Evolutionary conservation across 2,329 filamentous ascomycete species (phyloP).

Genomic region (Sclerotinia nivalis): DNA sequence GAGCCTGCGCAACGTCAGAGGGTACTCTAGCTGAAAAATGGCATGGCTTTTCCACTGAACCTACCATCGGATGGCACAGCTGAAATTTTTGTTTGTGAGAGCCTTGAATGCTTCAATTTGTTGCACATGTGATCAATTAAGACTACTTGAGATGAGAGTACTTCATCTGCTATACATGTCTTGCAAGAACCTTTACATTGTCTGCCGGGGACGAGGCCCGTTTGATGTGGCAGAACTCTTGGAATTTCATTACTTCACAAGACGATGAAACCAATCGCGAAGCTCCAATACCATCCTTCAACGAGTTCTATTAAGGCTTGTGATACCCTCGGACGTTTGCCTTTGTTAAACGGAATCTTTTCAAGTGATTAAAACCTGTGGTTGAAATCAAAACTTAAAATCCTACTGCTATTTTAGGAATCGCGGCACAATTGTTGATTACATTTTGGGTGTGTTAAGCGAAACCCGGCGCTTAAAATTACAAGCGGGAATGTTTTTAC

Average conservation of each 20-base stretch:
- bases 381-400: not conserved
- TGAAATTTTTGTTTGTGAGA: not conserved
- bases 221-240: not conserved
- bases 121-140: not conserved
- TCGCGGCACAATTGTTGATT: not conserved
- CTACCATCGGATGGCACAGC: not conserved
- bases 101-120: not conserved
- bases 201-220: not conserved
- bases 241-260: not conserved
- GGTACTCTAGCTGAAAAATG: not conserved
- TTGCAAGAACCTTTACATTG: not conserved
- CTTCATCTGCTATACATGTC: not conserved
- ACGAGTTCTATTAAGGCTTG: not conserved
- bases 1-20: not conserved
- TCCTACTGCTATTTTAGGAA: not conserved
- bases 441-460: not conserved
- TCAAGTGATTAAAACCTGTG: not conserved
- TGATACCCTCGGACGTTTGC: not conserved
- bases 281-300: not conserved
- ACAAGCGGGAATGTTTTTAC: not conserved
- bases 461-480: not conserved
- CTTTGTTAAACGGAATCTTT: not conserved
- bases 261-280: not conserved
- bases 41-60: not conserved
- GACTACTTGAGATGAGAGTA: not conserved